Base-by-base conservation (phyloP, 768 basidiomycete species). In the Baorangia bicolor region DNA sequence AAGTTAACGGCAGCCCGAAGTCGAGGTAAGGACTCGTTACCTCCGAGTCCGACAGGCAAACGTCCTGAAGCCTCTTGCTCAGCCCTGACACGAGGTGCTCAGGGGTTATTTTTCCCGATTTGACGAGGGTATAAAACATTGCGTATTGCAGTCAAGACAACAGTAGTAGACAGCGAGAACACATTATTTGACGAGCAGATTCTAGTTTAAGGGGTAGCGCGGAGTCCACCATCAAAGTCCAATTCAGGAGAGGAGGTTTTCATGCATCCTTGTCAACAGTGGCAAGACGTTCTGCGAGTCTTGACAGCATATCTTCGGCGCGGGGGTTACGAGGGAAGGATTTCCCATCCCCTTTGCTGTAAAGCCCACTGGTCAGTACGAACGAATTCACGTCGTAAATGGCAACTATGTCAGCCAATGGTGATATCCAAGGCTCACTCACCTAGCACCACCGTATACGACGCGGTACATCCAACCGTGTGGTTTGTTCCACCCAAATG, bases 241-340 rank as follows among this genome's bases (percentile, higher is more conserved):
- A 5, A 31, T n/a, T 38, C 18, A 10, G 30, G 30, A 16, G 41
- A 27, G 18, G 28, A 21, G 2, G n/a, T 4, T 14, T 55, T 69
- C 59, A 81, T 49, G 68, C 69, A 38, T 81, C 72, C 64, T 77
- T 76, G 64, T 89, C 87, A 23, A 73, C 74, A 53, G 81, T 79
- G 16, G 82, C 81, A 31, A 92, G 75, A 53, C 82, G 84, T 30
- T 65, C 70, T 13, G 88, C 90, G 23, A 93, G 76, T 47, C 79
- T 78, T n/a, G 78, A 78, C 30, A 93, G 74, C 74, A 86, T 76
- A 45, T 81, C 81, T 42, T 90, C 85, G 21, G 88, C 78, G 43
- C 77, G 78, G 1, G 86, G 82, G 69, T 90, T 90, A 41, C 82
- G 81, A 18, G 85, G 84, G 64, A 87, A 92, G 18, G 71, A 74